These are phyloP conservation scores for Pythium plurisporium DNA, from an alignment of 352 stramenopile species.

Conservation along the genomic window DNA sequence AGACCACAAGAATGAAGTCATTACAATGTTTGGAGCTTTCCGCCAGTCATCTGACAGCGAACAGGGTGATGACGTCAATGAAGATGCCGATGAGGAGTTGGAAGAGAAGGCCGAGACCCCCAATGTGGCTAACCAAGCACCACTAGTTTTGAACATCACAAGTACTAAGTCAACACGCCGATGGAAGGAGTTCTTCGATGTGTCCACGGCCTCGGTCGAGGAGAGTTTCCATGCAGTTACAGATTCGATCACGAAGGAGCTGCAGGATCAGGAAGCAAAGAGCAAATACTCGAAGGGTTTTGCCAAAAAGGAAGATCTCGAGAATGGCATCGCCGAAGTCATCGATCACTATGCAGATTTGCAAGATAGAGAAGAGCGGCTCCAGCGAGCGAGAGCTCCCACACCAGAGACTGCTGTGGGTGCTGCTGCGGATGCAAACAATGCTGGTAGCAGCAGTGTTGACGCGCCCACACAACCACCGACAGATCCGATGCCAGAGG, in stretches of 20 bases:
- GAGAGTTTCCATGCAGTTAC: slow-evolving; percentile 42
- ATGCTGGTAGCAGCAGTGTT: neutral
- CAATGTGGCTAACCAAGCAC: slow-evolving; percentile 1
- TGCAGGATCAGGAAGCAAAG: slow-evolving; percentile 38
- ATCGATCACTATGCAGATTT: slow-evolving; percentile 34
- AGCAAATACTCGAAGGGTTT: slow-evolving; percentile 54
- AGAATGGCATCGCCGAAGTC: slow-evolving; percentile 30
- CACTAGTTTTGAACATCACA: neutral
- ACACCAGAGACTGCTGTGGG: neutral
- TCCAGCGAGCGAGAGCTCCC: neutral
- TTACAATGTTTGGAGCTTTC: slow-evolving; percentile 44
- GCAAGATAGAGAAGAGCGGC: slow-evolving; percentile 32
- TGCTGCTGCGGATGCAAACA: neutral
- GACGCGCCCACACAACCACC: neutral
- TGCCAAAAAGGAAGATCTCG: slow-evolving; percentile 45
- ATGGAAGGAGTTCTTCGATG: slow-evolving; percentile 65
- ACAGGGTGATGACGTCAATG: slow-evolving; percentile 5
- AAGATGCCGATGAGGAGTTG: slow-evolving; percentile 10
- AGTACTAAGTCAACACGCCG: slow-evolving; percentile 27
- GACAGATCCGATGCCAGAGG: neutral
- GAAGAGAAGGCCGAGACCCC: slow-evolving; percentile 6
- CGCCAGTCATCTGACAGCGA: slow-evolving; percentile 25
- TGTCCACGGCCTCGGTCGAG: slow-evolving; percentile 46
- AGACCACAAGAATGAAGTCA: slow-evolving; percentile 35
- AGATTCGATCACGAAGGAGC: slow-evolving; percentile 40